phyloP scores from a whole-genome alignment of 192 early-diverging fungal genomes.

The Linnemannia zychae region DNA sequence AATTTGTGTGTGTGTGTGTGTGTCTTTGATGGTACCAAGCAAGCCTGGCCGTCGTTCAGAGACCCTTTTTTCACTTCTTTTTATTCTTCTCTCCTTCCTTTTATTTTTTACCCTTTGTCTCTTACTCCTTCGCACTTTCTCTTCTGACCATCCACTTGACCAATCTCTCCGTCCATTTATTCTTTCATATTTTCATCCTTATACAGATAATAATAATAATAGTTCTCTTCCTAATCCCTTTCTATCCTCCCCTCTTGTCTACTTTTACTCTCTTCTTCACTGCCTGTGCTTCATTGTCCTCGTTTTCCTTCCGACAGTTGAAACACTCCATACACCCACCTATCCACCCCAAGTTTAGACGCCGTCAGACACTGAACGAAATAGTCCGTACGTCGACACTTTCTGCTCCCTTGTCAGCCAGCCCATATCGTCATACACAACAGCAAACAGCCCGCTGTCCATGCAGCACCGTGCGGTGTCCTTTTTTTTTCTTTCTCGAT shows the following conservation, averaged over 20 bases:
- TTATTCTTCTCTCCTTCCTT: not conserved
- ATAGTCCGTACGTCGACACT: not conserved
- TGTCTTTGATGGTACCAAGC: not conserved
- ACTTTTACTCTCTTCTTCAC: not conserved
- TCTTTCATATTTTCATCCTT: not conserved
- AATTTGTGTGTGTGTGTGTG: too few species aligned
- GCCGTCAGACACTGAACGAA: not conserved
- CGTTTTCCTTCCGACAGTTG: not conserved
- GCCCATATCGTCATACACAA: constrained; percentile 1
- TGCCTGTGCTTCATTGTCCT: not conserved
- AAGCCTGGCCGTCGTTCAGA: not conserved
- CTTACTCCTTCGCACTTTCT: not conserved
- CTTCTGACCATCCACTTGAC: not conserved
- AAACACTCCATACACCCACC: not conserved
- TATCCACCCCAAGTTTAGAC: not conserved
- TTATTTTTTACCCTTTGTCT: not conserved
- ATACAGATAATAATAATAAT: too few species aligned
- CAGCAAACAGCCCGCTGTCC: not conserved
- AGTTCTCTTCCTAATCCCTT: not conserved
- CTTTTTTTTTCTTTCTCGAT: not conserved
- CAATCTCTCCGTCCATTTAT: not conserved
- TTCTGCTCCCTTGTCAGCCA: not conserved
- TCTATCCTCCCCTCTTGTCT: not conserved
- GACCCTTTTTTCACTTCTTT: not conserved
- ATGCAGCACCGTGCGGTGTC: not conserved